Percentiles rank a stretch among this genome's conserved stretches.
Evolutionary conservation across 2,329 filamentous ascomycete genomes (phyloP).

Genomic region (Onygena corvina): DNA sequence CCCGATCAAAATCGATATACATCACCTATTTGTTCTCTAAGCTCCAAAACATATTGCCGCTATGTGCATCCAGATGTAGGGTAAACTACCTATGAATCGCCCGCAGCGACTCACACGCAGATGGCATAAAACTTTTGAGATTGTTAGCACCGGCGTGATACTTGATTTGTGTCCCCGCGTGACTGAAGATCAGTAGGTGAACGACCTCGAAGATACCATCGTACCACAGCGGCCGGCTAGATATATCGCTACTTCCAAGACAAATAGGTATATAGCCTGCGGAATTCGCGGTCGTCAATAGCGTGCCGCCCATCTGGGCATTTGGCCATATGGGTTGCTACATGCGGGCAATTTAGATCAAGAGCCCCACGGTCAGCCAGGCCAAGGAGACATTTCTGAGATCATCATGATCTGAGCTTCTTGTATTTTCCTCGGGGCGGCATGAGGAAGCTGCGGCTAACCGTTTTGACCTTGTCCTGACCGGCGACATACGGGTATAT

Average conservation of each 20-base stretch:
- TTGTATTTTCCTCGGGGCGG: not conserved
- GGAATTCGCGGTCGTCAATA: constrained; percentile 12
- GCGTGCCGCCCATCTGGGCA: constrained; percentile 6
- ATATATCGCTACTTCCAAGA: constrained; percentile 16
- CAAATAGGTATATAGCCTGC: constrained; percentile 14
- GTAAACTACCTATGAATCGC: constrained; percentile 3
- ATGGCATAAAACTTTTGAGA: not conserved
- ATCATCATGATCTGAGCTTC: not conserved
- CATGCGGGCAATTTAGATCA: constrained; percentile 31
- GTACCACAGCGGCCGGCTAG: constrained; percentile 10
- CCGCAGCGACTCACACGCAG: constrained; percentile 5
- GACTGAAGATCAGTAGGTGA: constrained; percentile 10
- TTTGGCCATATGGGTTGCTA: constrained; percentile 27
- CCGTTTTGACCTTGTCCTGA: constrained; percentile 9
- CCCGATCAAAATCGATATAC: constrained; percentile 15
- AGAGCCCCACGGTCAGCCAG: constrained; percentile 23
- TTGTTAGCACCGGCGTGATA: not conserved
- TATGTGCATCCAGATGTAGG: constrained; percentile 9
- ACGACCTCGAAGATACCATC: constrained; percentile 12
- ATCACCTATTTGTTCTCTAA: constrained; percentile 9
- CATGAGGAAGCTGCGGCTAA: not conserved
- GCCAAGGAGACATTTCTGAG: constrained; percentile 31
- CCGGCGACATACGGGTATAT: constrained; percentile 6
- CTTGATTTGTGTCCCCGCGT: constrained; percentile 10
- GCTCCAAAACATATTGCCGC: constrained; percentile 13